Evolutionary conservation across 371 early-diverging fungal species (phyloP).

Genomic region (Rhizomucor pusillus): DNA sequence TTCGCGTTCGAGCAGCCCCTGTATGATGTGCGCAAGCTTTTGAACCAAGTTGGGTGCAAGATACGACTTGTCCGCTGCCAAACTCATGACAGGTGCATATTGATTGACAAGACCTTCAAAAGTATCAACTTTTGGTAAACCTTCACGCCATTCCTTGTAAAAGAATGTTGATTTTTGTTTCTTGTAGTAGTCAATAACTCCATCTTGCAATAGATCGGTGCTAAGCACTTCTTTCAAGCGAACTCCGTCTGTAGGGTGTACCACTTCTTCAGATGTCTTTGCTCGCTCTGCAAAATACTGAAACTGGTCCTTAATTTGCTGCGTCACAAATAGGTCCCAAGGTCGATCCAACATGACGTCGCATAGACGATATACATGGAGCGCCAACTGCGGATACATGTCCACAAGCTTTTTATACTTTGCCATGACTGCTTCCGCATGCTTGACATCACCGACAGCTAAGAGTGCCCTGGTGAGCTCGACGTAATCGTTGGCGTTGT

Average conservation of each 20-base stretch:
- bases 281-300: conserved; percentile 21
- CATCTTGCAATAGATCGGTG: conserved; percentile 24
- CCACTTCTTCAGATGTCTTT: conserved; percentile 24
- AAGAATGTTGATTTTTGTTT: conserved; percentile 53
- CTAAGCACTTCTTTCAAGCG: conserved; percentile 19
- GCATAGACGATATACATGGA: conserved; percentile 60
- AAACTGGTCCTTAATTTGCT: conserved; percentile 16
- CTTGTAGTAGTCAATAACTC: conserved; percentile 21
- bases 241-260: conserved; percentile 4
- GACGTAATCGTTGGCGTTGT: conserved; percentile 58
- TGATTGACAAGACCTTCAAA: conserved; percentile 39
- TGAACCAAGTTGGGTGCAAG: conserved; percentile 43
- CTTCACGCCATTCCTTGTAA: conserved; percentile 56
- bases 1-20: conserved; percentile 32
- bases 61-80: conserved; percentile 51
- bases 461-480: conserved; percentile 62
- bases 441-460: conserved; percentile 62
- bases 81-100: conserved; percentile 46
- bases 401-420: conserved; percentile 57
- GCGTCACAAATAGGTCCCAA: conserved; percentile 45
- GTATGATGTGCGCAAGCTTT: conserved; percentile 39
- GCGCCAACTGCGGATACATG: conserved; percentile 60
- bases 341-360: conserved; percentile 55
- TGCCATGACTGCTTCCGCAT: conserved; percentile 53
- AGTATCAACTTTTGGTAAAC: conserved; percentile 32